Conservation (phyloP, 352 stramenopile species). For the Albugo candida region DNA sequence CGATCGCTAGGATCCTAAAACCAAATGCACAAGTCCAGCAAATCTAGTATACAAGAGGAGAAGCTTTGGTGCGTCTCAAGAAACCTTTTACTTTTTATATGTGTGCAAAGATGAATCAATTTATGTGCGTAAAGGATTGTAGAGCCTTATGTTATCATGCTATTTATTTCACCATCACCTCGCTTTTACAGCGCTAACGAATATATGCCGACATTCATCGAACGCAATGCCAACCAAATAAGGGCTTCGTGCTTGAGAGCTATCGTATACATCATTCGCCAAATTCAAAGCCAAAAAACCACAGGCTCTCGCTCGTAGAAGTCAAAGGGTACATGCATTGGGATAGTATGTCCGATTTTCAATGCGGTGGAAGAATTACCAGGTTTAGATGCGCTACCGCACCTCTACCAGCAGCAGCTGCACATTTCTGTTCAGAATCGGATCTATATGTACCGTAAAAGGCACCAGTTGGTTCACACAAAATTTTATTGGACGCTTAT, state of each 20-base stretch:
- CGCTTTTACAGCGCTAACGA: background rate
- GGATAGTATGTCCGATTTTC: slow-evolving; percentile 5
- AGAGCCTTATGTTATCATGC: slow-evolving; percentile 7
- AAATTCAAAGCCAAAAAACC: background rate
- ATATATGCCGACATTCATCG: background rate
- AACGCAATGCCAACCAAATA: background rate
- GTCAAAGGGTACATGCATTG: background rate
- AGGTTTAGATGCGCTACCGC: no score
- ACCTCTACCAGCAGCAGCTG: no score
- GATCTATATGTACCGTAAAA: no score
- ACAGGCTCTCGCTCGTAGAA: background rate
- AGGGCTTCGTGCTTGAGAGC: slow-evolving; percentile 2
- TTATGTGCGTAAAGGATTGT: slow-evolving; percentile 3
- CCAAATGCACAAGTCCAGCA: no score
- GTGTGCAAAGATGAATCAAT: no score
- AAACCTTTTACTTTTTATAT: no score
- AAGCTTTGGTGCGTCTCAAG: no score
- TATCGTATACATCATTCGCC: background rate
- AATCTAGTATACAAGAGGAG: no score
- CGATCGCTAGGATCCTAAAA: no score
- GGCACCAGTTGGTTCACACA: no score
- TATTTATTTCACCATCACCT: background rate
- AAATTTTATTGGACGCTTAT: slow-evolving; percentile 10
- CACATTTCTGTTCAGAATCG: no score
- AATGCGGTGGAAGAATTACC: slow-evolving; percentile 1